Percentiles rank a stretch among this genome's conserved stretches.
phyloP scores from a whole-genome alignment of 2,329 filamentous ascomycete species.

The Aplosporella prunicola region DNA sequence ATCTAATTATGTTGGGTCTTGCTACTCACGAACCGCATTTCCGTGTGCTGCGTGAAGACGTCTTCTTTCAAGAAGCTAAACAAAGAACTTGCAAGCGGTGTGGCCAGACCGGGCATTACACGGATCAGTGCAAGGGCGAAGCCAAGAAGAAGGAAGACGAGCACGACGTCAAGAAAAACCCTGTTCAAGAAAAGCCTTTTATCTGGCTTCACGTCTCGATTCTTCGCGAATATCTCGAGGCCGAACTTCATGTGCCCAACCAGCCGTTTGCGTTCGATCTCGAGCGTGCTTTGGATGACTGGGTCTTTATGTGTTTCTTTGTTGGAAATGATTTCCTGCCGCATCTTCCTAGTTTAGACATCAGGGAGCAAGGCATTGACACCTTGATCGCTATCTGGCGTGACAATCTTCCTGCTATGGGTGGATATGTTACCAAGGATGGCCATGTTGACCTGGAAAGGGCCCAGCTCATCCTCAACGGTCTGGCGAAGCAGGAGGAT shows the following conservation, averaged over 20 bases:
- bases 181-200: slow-evolving; percentile 71
- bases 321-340: slow-evolving; percentile 98
- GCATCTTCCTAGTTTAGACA: slow-evolving; percentile 93
- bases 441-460: slow-evolving; percentile 79
- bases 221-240: slow-evolving; percentile 82
- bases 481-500: slow-evolving; percentile 86
- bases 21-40: slow-evolving; percentile 97
- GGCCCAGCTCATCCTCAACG: slow-evolving; percentile 79
- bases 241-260: slow-evolving; percentile 74
- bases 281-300: slow-evolving; percentile 90
- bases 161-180: slow-evolving; percentile 70
- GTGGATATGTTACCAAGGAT: slow-evolving; percentile 92
- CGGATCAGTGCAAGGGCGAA: slow-evolving; percentile 72
- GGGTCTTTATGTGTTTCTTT: slow-evolving; percentile 99
- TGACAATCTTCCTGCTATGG: slow-evolving; percentile 83
- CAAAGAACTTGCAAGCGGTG: slow-evolving; percentile 79
- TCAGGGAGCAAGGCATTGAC: slow-evolving; percentile 94
- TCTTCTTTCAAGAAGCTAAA: slow-evolving; percentile 84
- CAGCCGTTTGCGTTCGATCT: slow-evolving; percentile 86
- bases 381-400: slow-evolving; percentile 95
- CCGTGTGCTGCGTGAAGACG: slow-evolving; percentile 89
- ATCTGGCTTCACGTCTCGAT: slow-evolving; percentile 96
- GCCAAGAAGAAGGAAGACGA: slow-evolving; percentile 70
- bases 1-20: slow-evolving; percentile 96
- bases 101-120: slow-evolving; percentile 85